phyloP scores from a whole-genome alignment of 495 filamentous ascomycete genomes.

The Lentithecium fluviatile region DNA sequence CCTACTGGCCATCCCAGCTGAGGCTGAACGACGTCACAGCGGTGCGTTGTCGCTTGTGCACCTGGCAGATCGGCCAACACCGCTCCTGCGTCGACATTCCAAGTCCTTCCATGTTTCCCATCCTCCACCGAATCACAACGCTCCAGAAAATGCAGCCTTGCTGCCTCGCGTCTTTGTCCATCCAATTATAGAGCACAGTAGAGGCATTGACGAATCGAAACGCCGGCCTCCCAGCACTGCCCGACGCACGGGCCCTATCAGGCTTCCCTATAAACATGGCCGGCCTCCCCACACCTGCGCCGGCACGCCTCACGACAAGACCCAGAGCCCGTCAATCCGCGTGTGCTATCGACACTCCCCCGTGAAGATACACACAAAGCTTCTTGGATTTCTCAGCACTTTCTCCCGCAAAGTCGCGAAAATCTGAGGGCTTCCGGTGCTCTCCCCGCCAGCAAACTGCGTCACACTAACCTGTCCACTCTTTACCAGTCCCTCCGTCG shows the following conservation, averaged over 20 bases:
- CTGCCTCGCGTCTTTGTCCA: slow-evolving; percentile 15
- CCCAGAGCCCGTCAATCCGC: slow-evolving; percentile 37
- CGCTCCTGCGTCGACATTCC: slow-evolving; percentile 5
- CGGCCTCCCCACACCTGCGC: slow-evolving; percentile 19
- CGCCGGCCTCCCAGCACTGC: slow-evolving; percentile 10
- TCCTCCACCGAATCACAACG: slow-evolving; percentile 11
- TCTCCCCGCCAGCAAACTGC: slow-evolving; percentile 34
- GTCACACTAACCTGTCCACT: slow-evolving; percentile 40
- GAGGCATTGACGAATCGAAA: slow-evolving; percentile 28
- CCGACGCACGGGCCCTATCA: slow-evolving; percentile 8
- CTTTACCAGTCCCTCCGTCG: slow-evolving; percentile 34
- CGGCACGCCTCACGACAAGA: slow-evolving; percentile 33
- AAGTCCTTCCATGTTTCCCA: slow-evolving; percentile 14
- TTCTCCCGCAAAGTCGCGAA: slow-evolving; percentile 25
- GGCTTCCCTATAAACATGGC: slow-evolving; percentile 30
- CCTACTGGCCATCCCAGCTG: background rate
- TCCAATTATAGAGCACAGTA: slow-evolving; percentile 22
- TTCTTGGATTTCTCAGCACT: slow-evolving; percentile 21
- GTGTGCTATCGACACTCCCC: slow-evolving; percentile 26
- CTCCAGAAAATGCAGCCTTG: slow-evolving; percentile 18
- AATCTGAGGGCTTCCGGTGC: slow-evolving; percentile 40
- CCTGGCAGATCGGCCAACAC: background rate
- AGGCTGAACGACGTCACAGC: slow-evolving; percentile 26
- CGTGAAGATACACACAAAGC: slow-evolving; percentile 36
- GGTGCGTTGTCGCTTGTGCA: slow-evolving; percentile 9